phyloP scores from a whole-genome alignment of 2,329 filamentous ascomycete species.

The Aspergillus latus region DNA sequence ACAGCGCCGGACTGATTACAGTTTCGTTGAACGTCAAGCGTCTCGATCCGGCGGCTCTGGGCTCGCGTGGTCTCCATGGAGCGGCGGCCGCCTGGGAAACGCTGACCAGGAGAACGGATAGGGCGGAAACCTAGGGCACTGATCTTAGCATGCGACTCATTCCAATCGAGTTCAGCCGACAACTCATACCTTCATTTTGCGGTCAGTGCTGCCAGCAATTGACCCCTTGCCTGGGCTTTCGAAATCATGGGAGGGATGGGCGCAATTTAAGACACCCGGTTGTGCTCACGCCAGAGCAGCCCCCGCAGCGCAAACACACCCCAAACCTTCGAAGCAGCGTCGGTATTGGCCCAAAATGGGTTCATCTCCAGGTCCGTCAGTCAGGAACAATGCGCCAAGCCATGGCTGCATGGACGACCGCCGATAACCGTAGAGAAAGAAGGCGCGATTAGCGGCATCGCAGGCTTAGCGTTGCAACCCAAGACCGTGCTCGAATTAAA shows the following conservation, averaged over 20 bases:
- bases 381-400: constrained; percentile 7
- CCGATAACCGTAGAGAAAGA: constrained; percentile 1
- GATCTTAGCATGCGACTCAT: neutral
- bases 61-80: constrained; percentile 56
- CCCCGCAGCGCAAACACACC: constrained; percentile 1
- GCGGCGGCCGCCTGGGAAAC: constrained; percentile 38
- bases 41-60: constrained; percentile 56
- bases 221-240: neutral
- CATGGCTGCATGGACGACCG: neutral
- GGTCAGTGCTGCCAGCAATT: neutral
- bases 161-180: neutral
- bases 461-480: constrained; percentile 15
- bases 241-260: neutral
- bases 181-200: constrained; percentile 17
- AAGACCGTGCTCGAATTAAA: constrained; percentile 7
- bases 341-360: neutral
- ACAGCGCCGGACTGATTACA: constrained; percentile 48
- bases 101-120: constrained; percentile 15
- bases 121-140: constrained; percentile 4
- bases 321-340: constrained; percentile 4
- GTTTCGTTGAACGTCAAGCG: constrained; percentile 63
- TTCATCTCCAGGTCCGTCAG: neutral
- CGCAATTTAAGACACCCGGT: constrained; percentile 2
- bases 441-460: constrained; percentile 2
- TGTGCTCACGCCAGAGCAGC: neutral